Percentiles rank a stretch among this genome's conserved stretches.
phyloP scores from a whole-genome alignment of 2,329 filamentous ascomycete genomes.

The Venturia nashicola region DNA sequence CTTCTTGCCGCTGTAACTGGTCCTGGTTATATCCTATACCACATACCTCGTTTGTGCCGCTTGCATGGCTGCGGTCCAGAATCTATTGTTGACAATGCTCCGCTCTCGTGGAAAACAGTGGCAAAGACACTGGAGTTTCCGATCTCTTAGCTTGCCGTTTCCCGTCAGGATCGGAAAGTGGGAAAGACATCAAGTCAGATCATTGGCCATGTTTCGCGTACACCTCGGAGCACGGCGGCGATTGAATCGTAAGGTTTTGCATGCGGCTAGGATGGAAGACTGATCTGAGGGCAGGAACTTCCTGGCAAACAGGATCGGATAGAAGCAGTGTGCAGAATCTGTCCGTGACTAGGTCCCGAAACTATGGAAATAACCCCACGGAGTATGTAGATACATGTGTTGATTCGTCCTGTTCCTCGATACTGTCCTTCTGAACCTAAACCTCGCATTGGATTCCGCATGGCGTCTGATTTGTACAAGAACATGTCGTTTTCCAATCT shows the following conservation, averaged over 20 bases:
- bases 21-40: not conserved
- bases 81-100: not conserved
- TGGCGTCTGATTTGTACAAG: not conserved
- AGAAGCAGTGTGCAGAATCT: not conserved
- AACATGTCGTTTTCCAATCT: not conserved
- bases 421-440: no score
- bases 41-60: not conserved
- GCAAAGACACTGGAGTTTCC: not conserved
- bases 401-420: not conserved
- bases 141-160: not conserved
- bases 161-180: not conserved
- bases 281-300: not conserved
- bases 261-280: not conserved
- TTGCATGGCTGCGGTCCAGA: not conserved
- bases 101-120: not conserved
- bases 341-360: not conserved
- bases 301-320: not conserved
- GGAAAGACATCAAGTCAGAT: not conserved
- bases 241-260: not conserved
- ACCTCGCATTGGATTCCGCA: not conserved
- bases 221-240: not conserved
- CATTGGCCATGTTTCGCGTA: not conserved
- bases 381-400: not conserved
- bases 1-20: not conserved
- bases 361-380: not conserved